phyloP scores from a whole-genome alignment of 805 yeast species.

The Grigorovia yakushimaensis region DNA sequence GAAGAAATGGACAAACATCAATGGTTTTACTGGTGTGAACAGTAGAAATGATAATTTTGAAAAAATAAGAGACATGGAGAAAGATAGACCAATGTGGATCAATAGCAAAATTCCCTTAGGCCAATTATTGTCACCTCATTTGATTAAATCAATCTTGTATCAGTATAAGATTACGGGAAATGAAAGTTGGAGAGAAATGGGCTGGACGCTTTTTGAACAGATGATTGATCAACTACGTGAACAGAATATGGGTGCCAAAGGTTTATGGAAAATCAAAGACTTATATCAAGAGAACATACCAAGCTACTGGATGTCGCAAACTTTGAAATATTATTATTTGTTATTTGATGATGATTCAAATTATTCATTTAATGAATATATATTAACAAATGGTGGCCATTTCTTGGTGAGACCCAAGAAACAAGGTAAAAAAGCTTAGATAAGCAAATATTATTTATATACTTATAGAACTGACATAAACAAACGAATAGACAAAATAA shows the following conservation, averaged over 20 bases:
- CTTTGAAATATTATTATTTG: constrained; percentile 46
- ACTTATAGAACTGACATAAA: too few species aligned
- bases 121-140: constrained; percentile 46
- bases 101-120: constrained; percentile 20
- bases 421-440: not conserved
- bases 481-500: too few species aligned
- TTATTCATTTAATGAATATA: constrained; percentile 42
- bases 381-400: constrained; percentile 56
- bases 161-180: constrained; percentile 56
- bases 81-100: constrained; percentile 26
- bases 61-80: constrained; percentile 7
- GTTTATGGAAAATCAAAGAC: constrained; percentile 32
- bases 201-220: constrained; percentile 39
- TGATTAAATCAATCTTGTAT: constrained; percentile 50
- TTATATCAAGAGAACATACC: constrained; percentile 32
- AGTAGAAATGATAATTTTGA: constrained; percentile 8
- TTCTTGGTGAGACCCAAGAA: constrained; percentile 31
- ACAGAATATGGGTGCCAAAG: constrained; percentile 29
- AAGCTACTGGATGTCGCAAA: constrained; percentile 50
- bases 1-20: constrained; percentile 9
- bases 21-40: not conserved
- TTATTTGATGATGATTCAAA: constrained; percentile 37
- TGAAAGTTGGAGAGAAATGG: constrained; percentile 44
- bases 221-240: constrained; percentile 26
- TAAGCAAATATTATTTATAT: not conserved